Evolutionary conservation across 1,284 basidiomycete species (phyloP).

Genomic region (Pyrrhoderma lamaoense): DNA sequence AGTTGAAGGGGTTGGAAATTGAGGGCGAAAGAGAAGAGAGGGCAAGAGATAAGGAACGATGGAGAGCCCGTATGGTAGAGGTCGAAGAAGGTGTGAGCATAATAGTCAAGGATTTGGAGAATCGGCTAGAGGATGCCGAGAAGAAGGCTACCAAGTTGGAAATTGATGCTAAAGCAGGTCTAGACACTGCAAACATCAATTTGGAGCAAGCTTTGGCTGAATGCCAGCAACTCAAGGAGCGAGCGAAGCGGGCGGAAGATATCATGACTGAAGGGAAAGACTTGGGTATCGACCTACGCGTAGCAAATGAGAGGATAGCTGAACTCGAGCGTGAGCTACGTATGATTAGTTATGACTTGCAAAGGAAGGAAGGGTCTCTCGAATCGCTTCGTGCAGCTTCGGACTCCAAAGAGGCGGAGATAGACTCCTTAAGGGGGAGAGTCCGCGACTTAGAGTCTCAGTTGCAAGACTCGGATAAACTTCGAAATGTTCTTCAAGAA

Average conservation of each 20-base stretch:
- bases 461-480: constrained; percentile 1
- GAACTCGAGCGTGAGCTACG: neutral
- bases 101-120: constrained; percentile 59
- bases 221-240: constrained; percentile 21
- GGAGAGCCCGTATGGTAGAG: constrained; percentile 60
- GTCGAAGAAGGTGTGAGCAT: constrained; percentile 59
- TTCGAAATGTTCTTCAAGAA: constrained; percentile 24
- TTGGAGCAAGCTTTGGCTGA: constrained; percentile 30
- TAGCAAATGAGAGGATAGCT: neutral
- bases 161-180: constrained; percentile 22
- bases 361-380: neutral
- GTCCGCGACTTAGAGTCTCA: constrained; percentile 7
- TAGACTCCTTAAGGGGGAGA: neutral
- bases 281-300: neutral
- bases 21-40: constrained; percentile 50
- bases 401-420: constrained; percentile 2
- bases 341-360: neutral
- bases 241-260: constrained; percentile 10
- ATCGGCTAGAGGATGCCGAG: constrained; percentile 37
- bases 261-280: constrained; percentile 7
- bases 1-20: constrained; percentile 31
- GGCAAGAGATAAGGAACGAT: constrained; percentile 54
- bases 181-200: neutral
- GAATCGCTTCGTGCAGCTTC: neutral
- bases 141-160: constrained; percentile 26